Conservation (phyloP, 805 yeast species). For the Yamadazyma akitaensis region DNA sequence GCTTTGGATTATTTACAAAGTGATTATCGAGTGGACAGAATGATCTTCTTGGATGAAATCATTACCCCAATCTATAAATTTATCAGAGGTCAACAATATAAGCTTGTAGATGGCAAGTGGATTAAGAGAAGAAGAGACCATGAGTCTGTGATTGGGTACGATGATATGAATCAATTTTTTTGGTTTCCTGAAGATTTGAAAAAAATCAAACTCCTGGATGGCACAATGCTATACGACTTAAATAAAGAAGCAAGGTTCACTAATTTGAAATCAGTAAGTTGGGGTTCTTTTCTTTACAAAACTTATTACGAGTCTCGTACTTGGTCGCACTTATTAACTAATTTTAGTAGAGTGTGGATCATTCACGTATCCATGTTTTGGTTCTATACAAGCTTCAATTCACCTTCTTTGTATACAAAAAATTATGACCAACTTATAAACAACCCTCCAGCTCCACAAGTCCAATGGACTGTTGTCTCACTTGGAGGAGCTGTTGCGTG, state of each 20-base stretch:
- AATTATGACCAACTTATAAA: slow-evolving; percentile 38
- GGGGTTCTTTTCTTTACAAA: slow-evolving; percentile 43
- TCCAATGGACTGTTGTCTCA: slow-evolving; percentile 41
- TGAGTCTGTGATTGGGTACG: slow-evolving; percentile 54
- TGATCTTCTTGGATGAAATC: slow-evolving; percentile 34
- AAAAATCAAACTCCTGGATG: slow-evolving; percentile 32
- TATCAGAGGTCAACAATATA: slow-evolving; percentile 66
- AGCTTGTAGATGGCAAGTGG: slow-evolving; percentile 50
- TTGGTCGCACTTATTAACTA: slow-evolving; percentile 49
- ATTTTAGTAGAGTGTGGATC: slow-evolving; percentile 53
- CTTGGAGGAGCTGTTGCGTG: slow-evolving; percentile 46
- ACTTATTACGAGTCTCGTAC: slow-evolving; percentile 47
- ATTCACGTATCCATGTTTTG: slow-evolving; percentile 50
- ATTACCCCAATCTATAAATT: slow-evolving; percentile 53
- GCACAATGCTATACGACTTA: slow-evolving; percentile 24
- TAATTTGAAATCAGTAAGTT: slow-evolving; percentile 30
- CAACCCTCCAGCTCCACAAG: slow-evolving; percentile 45
- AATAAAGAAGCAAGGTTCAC: slow-evolving; percentile 29
- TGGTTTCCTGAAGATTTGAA: slow-evolving; percentile 43
- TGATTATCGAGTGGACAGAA: neutral
- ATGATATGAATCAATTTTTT: slow-evolving; percentile 51
- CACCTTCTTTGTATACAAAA: slow-evolving; percentile 47
- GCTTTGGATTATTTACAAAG: slow-evolving; percentile 21
- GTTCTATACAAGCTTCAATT: slow-evolving; percentile 50
- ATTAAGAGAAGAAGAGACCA: slow-evolving; percentile 67